Conservation (phyloP, 1,284 basidiomycete species). For the Rhodofomes roseus region DNA sequence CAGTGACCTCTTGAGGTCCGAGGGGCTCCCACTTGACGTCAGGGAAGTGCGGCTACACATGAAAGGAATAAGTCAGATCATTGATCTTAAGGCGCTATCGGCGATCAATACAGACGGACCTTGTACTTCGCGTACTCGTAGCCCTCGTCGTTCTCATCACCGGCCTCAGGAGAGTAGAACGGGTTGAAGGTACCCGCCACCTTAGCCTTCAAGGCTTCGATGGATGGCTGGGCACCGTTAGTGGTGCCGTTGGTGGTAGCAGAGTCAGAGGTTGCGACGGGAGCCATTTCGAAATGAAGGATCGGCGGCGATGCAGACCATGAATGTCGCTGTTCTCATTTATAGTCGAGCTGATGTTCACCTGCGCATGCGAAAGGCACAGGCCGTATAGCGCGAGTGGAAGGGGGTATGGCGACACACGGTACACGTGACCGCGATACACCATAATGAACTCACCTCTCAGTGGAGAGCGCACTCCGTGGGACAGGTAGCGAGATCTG, state of each 20-base stretch:
- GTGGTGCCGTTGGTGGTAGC: conserved; percentile 13
- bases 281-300: conserved; percentile 35
- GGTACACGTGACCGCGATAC: conserved; percentile 3
- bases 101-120: conserved; percentile 31
- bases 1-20: conserved; percentile 51
- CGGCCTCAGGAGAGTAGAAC: conserved; percentile 60
- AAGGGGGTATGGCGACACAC: conserved; percentile 10
- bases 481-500: background rate
- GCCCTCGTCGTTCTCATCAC: conserved; percentile 38
- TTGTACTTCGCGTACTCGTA: conserved; percentile 64
- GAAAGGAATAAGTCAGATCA: background rate
- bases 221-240: background rate
- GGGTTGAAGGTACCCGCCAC: conserved; percentile 46
- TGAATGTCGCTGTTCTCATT: background rate
- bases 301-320: conserved; percentile 2
- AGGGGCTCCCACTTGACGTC: conserved; percentile 63
- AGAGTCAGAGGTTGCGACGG: conserved; percentile 37
- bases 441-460: background rate
- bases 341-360: background rate
- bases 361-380: background rate
- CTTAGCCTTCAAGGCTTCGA: conserved; percentile 13
- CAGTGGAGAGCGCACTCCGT: background rate
- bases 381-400: conserved; percentile 3
- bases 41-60: conserved; percentile 58
- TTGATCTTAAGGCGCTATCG: background rate